Base-by-base conservation (phyloP, 495 filamentous ascomycete species). In the Xylaria bambusicola region DNA sequence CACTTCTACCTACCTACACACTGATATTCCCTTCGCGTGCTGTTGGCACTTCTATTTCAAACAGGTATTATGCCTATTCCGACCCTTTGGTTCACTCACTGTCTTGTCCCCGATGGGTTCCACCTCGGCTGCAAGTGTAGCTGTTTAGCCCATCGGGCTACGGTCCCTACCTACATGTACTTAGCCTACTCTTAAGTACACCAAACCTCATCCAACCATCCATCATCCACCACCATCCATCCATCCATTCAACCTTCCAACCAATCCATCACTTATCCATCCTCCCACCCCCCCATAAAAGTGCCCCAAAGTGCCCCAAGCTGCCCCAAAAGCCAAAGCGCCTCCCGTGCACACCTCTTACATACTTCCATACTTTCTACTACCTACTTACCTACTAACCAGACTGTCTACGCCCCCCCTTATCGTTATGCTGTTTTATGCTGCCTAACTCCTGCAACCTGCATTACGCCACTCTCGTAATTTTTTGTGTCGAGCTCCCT, bases 381-480 rank as follows among this genome's bases (percentile, higher is more conserved):
- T n/a, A n/a, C n/a, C n/a, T n/a, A n/a, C n/a, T n/a, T n/a, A n/a
- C n/a, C n/a, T n/a, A n/a, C n/a, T n/a, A n/a, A n/a, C n/a, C n/a
- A n/a, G n/a, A n/a, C n/a, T n/a, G n/a, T n/a, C n/a, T n/a, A n/a
- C n/a, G n/a, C n/a, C 40, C 57, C 38, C 49, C 56, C 17, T 59
- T 21, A 42, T 41, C 54, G 20, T 48, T 48, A 29, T 50, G 36
- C 20, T 21, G n/a, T 41, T 40, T 21, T 45, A 24, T 36, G 40
- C 57, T 61, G 67, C 62, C 61, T 65, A 68, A 70, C 67, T 68
- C 71, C 70, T 71, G 67, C 67, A 66, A 67, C 59, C 67, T 66
- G 72, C 69, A 71, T 72, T 69, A 71, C 64, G 69, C 68, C 65
- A 69, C 68, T 56, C 63, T 71, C 71, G 68, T 70, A 67, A 58